Conservation (phyloP, 257 asterid species). For the Ilex aquifolium region DNA sequence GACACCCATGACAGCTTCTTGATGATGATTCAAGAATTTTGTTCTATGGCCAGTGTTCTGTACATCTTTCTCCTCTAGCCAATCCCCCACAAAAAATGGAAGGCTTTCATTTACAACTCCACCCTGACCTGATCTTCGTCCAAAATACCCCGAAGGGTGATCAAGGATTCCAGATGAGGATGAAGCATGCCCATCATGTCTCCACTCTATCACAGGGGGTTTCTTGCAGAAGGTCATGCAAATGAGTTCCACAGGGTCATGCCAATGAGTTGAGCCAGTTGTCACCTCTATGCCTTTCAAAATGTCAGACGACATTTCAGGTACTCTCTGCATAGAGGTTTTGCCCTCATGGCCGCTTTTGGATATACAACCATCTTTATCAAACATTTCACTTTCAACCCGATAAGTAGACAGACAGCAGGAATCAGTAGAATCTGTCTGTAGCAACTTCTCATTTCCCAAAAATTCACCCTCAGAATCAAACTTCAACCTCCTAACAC, state of each 20-base stretch:
- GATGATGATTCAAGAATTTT: conserved; percentile 21
- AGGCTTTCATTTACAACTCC: conserved; percentile 28
- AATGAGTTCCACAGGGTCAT: conserved; percentile 31
- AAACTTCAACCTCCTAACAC: conserved; percentile 8
- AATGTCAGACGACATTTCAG: conserved; percentile 23
- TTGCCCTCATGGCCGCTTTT: conserved; percentile 17
- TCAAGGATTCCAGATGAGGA: conserved; percentile 13
- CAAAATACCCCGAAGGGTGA: conserved; percentile 8
- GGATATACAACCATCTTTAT: not conserved
- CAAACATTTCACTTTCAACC: not conserved
- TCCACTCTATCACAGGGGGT: conserved; percentile 59
- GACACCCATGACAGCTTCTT: conserved; percentile 46
- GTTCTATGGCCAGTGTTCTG: conserved; percentile 22
- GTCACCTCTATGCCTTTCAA: conserved; percentile 11
- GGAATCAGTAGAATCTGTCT: conserved; percentile 19
- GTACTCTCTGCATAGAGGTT: conserved; percentile 20
- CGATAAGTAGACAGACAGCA: conserved; percentile 5
- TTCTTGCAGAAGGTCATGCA: conserved; percentile 49
- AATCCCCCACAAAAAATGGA: conserved; percentile 52
- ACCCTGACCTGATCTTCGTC: conserved; percentile 18
- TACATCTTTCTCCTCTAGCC: conserved; percentile 25
- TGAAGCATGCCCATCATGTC: conserved; percentile 26
- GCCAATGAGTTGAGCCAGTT: conserved; percentile 4
- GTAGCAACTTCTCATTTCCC: conserved; percentile 21
- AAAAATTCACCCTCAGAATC: conserved; percentile 16